These are phyloP conservation scores for Casuarina glauca DNA, from an alignment of 306 rosid species.

Conservation along the genomic window DNA sequence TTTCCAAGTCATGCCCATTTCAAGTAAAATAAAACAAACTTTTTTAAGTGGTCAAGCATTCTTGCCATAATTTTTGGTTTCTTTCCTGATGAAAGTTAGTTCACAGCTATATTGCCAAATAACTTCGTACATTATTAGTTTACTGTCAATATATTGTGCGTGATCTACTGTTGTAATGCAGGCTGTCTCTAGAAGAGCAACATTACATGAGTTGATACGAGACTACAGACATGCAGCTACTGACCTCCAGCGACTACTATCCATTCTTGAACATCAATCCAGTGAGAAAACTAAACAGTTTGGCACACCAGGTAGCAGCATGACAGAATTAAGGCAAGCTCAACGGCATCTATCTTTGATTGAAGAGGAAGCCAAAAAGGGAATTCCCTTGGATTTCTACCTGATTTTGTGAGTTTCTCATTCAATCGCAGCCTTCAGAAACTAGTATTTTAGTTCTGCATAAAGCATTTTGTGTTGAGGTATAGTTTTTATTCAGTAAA, in stretches of 20 bases:
- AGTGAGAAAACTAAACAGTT: constrained; percentile 46
- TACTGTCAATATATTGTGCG: constrained; percentile 3
- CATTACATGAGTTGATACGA: constrained; percentile 80
- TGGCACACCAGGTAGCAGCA: constrained; percentile 44
- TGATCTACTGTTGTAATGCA: constrained; percentile 35
- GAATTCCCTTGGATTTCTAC: constrained; percentile 68
- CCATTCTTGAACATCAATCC: constrained; percentile 64
- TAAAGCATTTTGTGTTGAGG: constrained; percentile 15
- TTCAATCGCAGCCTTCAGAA: constrained; percentile 17
- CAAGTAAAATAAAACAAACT: background rate
- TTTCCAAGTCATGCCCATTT: too few species aligned
- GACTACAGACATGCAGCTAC: constrained; percentile 74
- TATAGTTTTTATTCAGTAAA: background rate
- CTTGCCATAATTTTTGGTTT: background rate
- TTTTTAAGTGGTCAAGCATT: background rate
- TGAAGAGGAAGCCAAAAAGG: constrained; percentile 75
- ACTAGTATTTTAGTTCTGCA: background rate
- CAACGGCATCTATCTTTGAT: constrained; percentile 45
- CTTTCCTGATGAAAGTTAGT: background rate
- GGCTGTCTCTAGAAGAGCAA: constrained; percentile 95
- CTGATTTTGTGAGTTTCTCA: constrained; percentile 75
- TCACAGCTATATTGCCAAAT: background rate
- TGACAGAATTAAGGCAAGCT: constrained; percentile 68
- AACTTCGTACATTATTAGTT: background rate
- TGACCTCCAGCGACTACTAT: constrained; percentile 63